Conservation (phyloP, 495 filamentous ascomycete species). For the Podospora conica region DNA sequence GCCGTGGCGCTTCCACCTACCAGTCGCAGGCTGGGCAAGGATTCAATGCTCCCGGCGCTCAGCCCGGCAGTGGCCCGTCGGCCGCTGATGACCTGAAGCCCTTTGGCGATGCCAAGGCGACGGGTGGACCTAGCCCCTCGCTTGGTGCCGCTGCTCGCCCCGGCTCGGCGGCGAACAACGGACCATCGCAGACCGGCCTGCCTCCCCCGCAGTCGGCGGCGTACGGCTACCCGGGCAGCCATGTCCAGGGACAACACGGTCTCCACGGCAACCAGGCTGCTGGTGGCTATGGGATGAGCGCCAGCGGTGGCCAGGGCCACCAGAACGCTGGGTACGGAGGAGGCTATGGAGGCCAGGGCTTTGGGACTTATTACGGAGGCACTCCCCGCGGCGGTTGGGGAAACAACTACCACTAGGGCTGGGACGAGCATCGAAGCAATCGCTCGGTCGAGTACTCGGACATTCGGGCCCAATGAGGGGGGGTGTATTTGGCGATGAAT, state of each 20-base stretch:
- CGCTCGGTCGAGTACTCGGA: background rate
- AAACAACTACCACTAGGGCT: slow-evolving; percentile 57
- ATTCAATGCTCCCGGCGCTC: slow-evolving; percentile 58
- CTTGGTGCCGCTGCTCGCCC: slow-evolving; percentile 74
- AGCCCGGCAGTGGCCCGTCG: slow-evolving; percentile 37
- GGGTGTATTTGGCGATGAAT: background rate
- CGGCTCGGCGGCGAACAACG: slow-evolving; percentile 75
- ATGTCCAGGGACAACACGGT: slow-evolving; percentile 54
- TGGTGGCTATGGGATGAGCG: slow-evolving; percentile 62
- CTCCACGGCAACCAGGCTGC: slow-evolving; percentile 60
- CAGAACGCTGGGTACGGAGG: slow-evolving; percentile 52
- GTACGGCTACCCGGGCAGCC: slow-evolving; percentile 63
- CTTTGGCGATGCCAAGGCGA: slow-evolving; percentile 60
- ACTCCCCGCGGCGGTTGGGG: slow-evolving; percentile 54
- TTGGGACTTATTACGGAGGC: slow-evolving; percentile 49
- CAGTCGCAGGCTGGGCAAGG: slow-evolving; percentile 60
- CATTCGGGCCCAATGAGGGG: background rate
- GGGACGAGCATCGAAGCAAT: background rate
- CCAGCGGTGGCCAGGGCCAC: slow-evolving; percentile 58
- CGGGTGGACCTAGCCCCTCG: slow-evolving; percentile 75
- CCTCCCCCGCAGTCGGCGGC: slow-evolving; percentile 69
- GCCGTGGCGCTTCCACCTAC: slow-evolving; percentile 55
- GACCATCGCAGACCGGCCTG: slow-evolving; percentile 58
- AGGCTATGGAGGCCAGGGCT: slow-evolving; percentile 52
- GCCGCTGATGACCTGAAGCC: slow-evolving; percentile 69